These are phyloP conservation scores for Boletus reticulatus DNA, from an alignment of 768 basidiomycete species.

Conservation along the genomic window DNA sequence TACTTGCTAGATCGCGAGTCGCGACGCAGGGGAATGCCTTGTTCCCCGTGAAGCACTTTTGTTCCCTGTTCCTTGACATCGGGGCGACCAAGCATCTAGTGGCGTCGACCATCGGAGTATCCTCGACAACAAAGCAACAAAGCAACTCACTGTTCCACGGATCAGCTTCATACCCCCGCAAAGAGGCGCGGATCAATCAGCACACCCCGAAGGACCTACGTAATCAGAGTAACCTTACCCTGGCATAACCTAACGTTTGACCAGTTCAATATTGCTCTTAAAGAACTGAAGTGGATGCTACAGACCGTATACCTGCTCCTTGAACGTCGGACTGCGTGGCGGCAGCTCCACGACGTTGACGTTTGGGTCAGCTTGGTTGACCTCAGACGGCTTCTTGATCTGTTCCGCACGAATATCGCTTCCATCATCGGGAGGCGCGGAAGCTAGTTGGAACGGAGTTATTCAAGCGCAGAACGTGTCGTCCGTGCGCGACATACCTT, in stretches of 20 bases:
- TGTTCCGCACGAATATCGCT: conserved; percentile 29
- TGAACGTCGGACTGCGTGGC: conserved; percentile 45
- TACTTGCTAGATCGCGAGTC: conserved; percentile 24
- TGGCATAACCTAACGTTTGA: conserved; percentile 28
- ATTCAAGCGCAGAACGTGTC: not conserved
- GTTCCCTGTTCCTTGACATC: conserved; percentile 52
- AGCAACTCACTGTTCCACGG: conserved; percentile 28
- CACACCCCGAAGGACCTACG: not conserved
- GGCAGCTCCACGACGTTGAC: conserved; percentile 25
- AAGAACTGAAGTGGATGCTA: not conserved
- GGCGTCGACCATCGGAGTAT: not conserved
- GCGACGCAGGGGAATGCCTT: conserved; percentile 31
- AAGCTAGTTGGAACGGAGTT: conserved; percentile 23
- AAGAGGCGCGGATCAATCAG: not conserved
- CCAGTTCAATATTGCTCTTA: not conserved
- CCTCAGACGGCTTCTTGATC: conserved; percentile 27
- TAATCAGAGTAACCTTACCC: conserved; percentile 16
- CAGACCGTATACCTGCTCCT: conserved; percentile 56
- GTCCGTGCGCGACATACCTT: conserved; percentile 31
- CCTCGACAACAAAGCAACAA: conserved; percentile 1
- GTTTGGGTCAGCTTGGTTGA: conserved; percentile 24
- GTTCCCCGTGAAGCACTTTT: conserved; percentile 51
- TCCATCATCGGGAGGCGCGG: conserved; percentile 37
- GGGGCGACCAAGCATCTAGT: conserved; percentile 32
- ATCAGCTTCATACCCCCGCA: conserved; percentile 18